These are phyloP conservation scores for Dendrocalamus latiflorus DNA, from an alignment of 202 grass and related monocot genomes.

Conservation along the genomic window DNA sequence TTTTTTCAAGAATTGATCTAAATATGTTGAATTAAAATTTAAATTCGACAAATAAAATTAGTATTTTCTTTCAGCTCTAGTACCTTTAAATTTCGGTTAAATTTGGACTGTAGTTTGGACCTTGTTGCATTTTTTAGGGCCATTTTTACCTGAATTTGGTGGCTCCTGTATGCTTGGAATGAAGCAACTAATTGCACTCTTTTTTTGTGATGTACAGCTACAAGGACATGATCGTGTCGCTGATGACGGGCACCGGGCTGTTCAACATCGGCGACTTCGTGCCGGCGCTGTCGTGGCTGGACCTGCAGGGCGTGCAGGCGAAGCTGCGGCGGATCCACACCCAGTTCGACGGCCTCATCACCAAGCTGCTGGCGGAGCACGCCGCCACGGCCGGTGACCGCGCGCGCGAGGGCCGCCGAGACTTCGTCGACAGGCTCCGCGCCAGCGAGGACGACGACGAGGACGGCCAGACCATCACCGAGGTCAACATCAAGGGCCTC, in stretches of 20 bases:
- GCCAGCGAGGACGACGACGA: slow-evolving; percentile 39
- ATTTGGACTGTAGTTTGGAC: neutral
- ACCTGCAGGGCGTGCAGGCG: slow-evolving; percentile 80
- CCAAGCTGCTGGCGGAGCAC: slow-evolving; percentile 59
- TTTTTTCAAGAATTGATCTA: too few species aligned
- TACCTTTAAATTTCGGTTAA: neutral
- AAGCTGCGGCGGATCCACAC: slow-evolving; percentile 58
- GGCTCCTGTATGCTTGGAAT: neutral
- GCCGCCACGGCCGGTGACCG: slow-evolving; percentile 49
- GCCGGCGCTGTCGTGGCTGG: slow-evolving; percentile 65
- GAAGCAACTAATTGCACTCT: neutral
- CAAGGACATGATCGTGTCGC: slow-evolving; percentile 84
- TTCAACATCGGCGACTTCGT: slow-evolving; percentile 92
- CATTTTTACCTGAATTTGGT: neutral
- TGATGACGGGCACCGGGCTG: slow-evolving; percentile 62
- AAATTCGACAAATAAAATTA: too few species aligned
- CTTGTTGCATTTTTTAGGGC: too few species aligned
- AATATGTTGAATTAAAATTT: too few species aligned
- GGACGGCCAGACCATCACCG: slow-evolving; percentile 58
- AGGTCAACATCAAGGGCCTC: slow-evolving; percentile 87
- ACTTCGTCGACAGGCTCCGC: slow-evolving; percentile 71
- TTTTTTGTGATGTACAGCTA: slow-evolving; percentile 30
- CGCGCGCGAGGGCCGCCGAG: slow-evolving; percentile 39
- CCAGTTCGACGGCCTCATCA: slow-evolving; percentile 70
- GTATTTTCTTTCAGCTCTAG: neutral